Evolutionary conservation across 164 flowering plant species (phyloP), one percentile per base, ranked within the genome.

Genomic region (Sextonia rubra): DNA sequence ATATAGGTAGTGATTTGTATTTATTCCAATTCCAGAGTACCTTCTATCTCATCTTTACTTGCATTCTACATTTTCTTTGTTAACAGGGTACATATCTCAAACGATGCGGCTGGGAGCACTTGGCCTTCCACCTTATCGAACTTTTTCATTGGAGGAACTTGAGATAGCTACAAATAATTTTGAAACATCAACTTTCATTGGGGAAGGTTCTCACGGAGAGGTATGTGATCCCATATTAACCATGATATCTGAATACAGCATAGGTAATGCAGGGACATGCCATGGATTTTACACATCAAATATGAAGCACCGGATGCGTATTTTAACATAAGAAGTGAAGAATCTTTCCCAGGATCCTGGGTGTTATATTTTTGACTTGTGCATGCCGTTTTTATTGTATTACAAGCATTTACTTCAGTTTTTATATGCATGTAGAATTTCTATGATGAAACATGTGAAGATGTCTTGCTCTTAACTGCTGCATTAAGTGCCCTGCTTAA

Each of bases 181-280:
- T 64, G 80, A 86, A 69, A 79, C 94, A 66, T 80, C 91, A 72
- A 76, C 85, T 79, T 91, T 92, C 74, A 86, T 91, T 83, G 97
- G 94, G n/a, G 93, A 90, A 89, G 92, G 91, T 47, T 84, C 94
- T 77, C 82, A 82, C 66, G 97, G 97, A 29, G 94, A 90, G 95
- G 99, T 95, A 80, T 47, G 24, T 23, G 64, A 58, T 61, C 29
- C 64, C 25, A n/a, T 20, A 20, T 20, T 6, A 60, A 29, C 8
- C 3, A 23, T 61, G 15, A n/a, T 24, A 6, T 12, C 64, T 61
- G 26, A 61, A 25, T 2, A 15, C 5, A 2, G 64, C 25, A 6
- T 61, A n/a, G 64, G 26, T 25, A 25, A 14, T 61, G 44, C 11
- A 37, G 44, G 8, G 44, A 37, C 44, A 37, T 0, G 11, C n/a